phyloP scores from a whole-genome alignment of 1,139 yeast genomes.

The Pichia sp. region DNA sequence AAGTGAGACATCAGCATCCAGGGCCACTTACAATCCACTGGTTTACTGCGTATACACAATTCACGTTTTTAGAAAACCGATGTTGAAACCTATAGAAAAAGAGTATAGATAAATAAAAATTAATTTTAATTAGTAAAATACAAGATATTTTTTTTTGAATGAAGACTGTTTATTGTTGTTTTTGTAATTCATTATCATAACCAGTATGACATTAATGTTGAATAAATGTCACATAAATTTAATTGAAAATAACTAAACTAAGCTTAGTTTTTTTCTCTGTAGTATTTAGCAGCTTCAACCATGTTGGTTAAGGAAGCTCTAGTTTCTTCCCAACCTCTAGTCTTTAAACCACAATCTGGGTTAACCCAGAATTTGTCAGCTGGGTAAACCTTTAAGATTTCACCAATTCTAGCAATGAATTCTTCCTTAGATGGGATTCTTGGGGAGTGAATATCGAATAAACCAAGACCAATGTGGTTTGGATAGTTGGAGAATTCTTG shows the following conservation, averaged over 20 bases:
- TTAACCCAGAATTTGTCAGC: slow-evolving; percentile 98
- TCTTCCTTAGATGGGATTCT: slow-evolving; percentile 98
- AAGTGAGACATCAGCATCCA: too few relatives aligned
- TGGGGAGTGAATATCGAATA: slow-evolving; percentile 98
- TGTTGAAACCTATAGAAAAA: slow-evolving; percentile 28
- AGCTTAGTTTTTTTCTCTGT: slow-evolving; percentile 53
- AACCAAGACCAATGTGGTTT: slow-evolving; percentile 98
- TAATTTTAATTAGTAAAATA: slow-evolving; percentile 7
- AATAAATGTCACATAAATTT: slow-evolving; percentile 41
- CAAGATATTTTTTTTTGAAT: slow-evolving; percentile 6
- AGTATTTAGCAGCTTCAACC: slow-evolving; percentile 98
- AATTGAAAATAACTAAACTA: neutral
- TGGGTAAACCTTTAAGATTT: slow-evolving; percentile 94
- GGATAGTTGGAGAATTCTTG: slow-evolving; percentile 97
- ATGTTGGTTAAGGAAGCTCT: slow-evolving; percentile 83
- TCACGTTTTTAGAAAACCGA: slow-evolving; percentile 20
- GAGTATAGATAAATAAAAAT: slow-evolving; percentile 14
- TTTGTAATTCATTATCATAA: slow-evolving; percentile 11
- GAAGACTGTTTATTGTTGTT: neutral
- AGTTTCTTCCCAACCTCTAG: slow-evolving; percentile 64
- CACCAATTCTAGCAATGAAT: slow-evolving; percentile 87
- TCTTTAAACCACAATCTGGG: slow-evolving; percentile 99
- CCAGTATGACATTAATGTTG: slow-evolving; percentile 54
- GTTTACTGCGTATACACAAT: too few relatives aligned
- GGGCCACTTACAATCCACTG: too few relatives aligned